phyloP scores from a whole-genome alignment of 2,329 filamentous ascomycete species.

The Sporothrix schenckii region DNA sequence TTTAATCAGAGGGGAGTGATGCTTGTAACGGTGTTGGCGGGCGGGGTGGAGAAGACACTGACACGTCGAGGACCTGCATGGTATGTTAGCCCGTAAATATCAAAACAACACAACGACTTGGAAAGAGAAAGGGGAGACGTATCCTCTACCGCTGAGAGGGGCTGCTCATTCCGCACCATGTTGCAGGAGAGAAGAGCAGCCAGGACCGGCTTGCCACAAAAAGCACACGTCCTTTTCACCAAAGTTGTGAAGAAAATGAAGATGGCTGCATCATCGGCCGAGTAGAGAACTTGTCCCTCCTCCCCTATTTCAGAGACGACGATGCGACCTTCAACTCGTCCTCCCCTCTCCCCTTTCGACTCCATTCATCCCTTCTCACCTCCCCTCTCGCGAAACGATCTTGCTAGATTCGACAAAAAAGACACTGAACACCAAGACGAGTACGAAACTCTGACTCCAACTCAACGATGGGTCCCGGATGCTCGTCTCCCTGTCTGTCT shows the following conservation, averaged over 20 bases:
- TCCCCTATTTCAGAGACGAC: constrained; percentile 15
- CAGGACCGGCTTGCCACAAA: constrained; percentile 48
- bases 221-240: constrained; percentile 45
- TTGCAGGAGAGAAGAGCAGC: constrained; percentile 54
- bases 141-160: constrained; percentile 54
- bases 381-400: not conserved
- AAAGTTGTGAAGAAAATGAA: constrained; percentile 32
- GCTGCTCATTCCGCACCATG: constrained; percentile 51
- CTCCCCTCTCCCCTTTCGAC: not conserved
- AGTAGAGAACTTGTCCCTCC: constrained; percentile 2
- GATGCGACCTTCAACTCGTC: constrained; percentile 10
- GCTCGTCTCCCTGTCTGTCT: constrained; percentile 34
- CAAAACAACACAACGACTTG: not conserved
- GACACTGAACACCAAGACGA: constrained; percentile 63
- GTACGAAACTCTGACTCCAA: constrained; percentile 93
- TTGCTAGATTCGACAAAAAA: constrained; percentile 32
- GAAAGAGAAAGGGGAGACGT: constrained; percentile 45
- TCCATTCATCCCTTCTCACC: not conserved
- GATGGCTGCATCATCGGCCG: not conserved
- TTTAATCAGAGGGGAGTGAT: not conserved
- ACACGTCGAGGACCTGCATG: not conserved
- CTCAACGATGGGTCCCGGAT: constrained; percentile 81
- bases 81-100: not conserved
- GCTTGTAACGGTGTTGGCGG: too few species aligned
- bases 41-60: not conserved